Evolutionary conservation across 306 rosid genomes (phyloP).

Genomic region (Prunus salicina): DNA sequence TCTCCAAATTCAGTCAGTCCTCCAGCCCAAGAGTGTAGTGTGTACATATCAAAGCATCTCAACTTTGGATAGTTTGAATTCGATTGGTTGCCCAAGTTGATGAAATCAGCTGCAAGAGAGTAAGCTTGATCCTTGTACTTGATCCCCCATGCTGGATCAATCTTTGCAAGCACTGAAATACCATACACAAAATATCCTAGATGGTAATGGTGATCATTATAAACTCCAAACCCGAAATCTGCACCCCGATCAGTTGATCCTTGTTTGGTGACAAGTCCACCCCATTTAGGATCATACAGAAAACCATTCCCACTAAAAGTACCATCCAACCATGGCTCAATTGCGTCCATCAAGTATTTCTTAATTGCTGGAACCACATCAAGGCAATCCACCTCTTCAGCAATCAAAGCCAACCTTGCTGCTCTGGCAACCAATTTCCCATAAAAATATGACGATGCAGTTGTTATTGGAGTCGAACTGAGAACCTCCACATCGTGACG

Average conservation of each 20-base stretch:
- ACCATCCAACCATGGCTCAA: conserved; percentile 71
- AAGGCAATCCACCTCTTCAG: conserved; percentile 48
- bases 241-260: conserved; percentile 45
- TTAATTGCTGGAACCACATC: conserved; percentile 47
- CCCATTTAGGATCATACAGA: conserved; percentile 61
- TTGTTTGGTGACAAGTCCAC: conserved; percentile 54
- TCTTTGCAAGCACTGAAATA: conserved; percentile 57
- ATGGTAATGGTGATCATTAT: conserved; percentile 64
- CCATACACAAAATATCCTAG: conserved; percentile 65
- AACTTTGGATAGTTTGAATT: conserved; percentile 41
- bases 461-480: conserved; percentile 23
- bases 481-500: conserved; percentile 41
- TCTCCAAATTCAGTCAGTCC: conserved; percentile 60
- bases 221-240: conserved; percentile 66
- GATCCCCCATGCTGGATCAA: conserved; percentile 63
- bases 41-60: conserved; percentile 59
- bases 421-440: conserved; percentile 70
- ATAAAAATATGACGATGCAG: conserved; percentile 40
- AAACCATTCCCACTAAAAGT: conserved; percentile 59
- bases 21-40: conserved; percentile 70
- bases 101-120: conserved; percentile 50
- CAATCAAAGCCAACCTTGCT: conserved; percentile 67
- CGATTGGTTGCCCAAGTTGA: conserved; percentile 40
- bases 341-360: conserved; percentile 44
- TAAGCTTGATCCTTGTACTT: conserved; percentile 60